These are phyloP conservation scores for Fraxinus sp. DNA, from an alignment of 305 asterid genomes.

Conservation along the genomic window DNA sequence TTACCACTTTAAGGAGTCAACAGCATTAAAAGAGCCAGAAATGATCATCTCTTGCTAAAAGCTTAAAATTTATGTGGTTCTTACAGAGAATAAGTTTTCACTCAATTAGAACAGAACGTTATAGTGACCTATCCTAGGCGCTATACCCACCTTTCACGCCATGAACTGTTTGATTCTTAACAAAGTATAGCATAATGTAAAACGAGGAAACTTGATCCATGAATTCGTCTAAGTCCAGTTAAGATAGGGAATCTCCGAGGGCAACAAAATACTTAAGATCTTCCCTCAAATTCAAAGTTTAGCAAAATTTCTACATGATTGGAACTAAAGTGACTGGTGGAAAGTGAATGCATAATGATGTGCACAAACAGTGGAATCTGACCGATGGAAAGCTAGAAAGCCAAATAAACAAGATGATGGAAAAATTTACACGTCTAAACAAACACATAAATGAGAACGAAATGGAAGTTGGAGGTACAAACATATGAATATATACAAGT, in stretches of 20 bases:
- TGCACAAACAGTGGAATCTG: not conserved
- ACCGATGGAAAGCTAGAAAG: slow-evolving; percentile 3
- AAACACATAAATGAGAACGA: not conserved
- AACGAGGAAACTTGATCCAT: not conserved
- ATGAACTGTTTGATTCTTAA: not conserved
- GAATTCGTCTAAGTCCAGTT: not conserved
- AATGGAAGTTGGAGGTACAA: slow-evolving; percentile 12
- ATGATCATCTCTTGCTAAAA: not conserved
- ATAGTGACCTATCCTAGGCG: not conserved
- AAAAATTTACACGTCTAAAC: not conserved
- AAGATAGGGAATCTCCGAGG: not conserved
- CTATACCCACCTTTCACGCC: not conserved
- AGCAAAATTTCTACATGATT: not conserved
- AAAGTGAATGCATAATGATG: not conserved
- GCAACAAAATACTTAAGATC: not conserved
- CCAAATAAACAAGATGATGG: not conserved
- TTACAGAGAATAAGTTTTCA: not conserved
- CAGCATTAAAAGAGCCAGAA: slow-evolving; percentile 6
- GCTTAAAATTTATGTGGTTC: not conserved
- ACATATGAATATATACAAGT: not conserved
- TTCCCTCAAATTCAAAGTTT: not conserved
- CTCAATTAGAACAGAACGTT: not conserved
- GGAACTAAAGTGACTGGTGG: not conserved
- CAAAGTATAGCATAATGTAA: not conserved
- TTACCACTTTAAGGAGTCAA: not conserved